A percentile compares a stretch with the other conserved stretches of the same genome.
These are phyloP conservation scores for Silene uniflora DNA, from an alignment of 148 eudicot genomes.

Conservation along the genomic window DNA sequence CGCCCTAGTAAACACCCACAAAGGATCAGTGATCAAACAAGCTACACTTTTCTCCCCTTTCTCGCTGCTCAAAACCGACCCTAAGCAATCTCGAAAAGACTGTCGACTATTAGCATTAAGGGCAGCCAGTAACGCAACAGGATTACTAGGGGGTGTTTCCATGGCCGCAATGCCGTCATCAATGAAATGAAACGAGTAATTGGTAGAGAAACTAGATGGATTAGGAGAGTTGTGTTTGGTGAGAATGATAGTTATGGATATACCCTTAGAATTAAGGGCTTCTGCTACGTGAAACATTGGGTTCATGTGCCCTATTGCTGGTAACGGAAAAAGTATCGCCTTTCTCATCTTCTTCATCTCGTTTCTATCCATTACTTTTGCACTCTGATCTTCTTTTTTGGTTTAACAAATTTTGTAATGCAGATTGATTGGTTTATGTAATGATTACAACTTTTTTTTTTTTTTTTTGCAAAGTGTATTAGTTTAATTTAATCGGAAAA, in stretches of 20 bases:
- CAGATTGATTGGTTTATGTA: background rate
- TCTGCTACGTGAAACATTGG: constrained; percentile 46
- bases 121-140: background rate
- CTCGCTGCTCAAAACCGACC: constrained; percentile 10
- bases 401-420: background rate
- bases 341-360: background rate
- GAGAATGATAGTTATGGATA: constrained; percentile 35
- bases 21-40: constrained; percentile 41
- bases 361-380: background rate
- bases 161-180: constrained; percentile 24
- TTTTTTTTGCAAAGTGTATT: background rate
- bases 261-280: constrained; percentile 35
- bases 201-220: constrained; percentile 31
- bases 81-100: constrained; percentile 33
- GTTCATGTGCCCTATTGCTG: constrained; percentile 39
- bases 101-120: constrained; percentile 22
- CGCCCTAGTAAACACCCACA: constrained; percentile 25
- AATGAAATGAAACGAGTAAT: constrained; percentile 36
- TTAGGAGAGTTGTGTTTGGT: constrained; percentile 30
- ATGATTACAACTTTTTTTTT: background rate
- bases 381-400: background rate
- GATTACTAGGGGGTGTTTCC: constrained; percentile 9
- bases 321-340: constrained; percentile 35
- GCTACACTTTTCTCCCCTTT: constrained; percentile 11
- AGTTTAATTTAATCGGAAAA: no score